Percentiles rank a stretch among this genome's conserved stretches.
Evolutionary conservation across 805 yeast species (phyloP).

Genomic region (Zygosaccharomyces siamensis): DNA sequence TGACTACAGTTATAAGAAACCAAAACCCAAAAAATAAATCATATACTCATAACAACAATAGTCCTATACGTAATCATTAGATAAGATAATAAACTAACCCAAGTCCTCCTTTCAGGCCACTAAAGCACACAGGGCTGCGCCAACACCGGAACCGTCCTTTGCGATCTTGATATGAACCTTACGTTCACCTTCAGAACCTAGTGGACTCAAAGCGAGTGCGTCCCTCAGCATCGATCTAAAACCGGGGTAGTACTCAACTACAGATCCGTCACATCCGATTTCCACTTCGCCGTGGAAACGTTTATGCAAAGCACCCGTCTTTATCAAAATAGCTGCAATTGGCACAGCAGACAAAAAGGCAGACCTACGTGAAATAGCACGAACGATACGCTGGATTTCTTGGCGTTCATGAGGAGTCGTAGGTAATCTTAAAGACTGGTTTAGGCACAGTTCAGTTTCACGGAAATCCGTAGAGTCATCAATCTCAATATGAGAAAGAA

Average conservation of each 20-base stretch:
- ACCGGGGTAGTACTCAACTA: slow-evolving; percentile 89
- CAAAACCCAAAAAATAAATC: too few species aligned
- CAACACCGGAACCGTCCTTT: slow-evolving; percentile 95
- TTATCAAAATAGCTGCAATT: slow-evolving; percentile 69
- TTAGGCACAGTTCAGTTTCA: slow-evolving; percentile 63
- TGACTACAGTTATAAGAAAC: too few species aligned
- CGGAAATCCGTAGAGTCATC: slow-evolving; percentile 73
- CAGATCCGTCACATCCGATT: slow-evolving; percentile 94
- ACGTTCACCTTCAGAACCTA: slow-evolving; percentile 71
- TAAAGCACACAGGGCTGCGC: slow-evolving; percentile 90
- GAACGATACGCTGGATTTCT: slow-evolving; percentile 66
- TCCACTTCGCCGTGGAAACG: slow-evolving; percentile 70
- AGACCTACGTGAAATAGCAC: slow-evolving; percentile 82
- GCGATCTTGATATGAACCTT: slow-evolving; percentile 75
- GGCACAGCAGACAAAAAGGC: slow-evolving; percentile 88
- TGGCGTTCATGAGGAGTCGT: slow-evolving; percentile 67
- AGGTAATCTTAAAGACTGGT: slow-evolving; percentile 62
- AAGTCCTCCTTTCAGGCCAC: slow-evolving; percentile 25
- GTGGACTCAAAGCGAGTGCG: slow-evolving; percentile 63
- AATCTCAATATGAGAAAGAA: slow-evolving; percentile 78
- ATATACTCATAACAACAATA: not conserved
- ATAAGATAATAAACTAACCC: not conserved
- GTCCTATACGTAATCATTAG: not conserved
- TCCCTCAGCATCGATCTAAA: slow-evolving; percentile 75
- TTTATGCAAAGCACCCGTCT: slow-evolving; percentile 58